Conservation (phyloP, 2,329 filamentous ascomycete genomes). For the Grosmannia serpens region DNA sequence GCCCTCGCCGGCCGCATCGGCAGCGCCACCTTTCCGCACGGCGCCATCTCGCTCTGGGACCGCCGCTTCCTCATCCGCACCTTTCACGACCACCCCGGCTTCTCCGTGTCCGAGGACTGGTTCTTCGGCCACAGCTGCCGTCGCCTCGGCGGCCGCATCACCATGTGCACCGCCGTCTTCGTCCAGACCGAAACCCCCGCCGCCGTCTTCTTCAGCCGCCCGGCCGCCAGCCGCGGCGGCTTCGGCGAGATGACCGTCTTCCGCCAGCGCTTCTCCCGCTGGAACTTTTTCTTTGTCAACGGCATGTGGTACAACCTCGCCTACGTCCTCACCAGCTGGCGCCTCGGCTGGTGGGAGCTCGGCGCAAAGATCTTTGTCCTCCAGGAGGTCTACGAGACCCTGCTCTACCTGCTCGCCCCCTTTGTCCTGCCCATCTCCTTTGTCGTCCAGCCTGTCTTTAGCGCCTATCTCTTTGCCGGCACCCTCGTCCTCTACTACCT, state of each 20-base stretch:
- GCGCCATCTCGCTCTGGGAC: conserved; percentile 7
- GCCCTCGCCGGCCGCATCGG: conserved; percentile 1
- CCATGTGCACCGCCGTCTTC: conserved; percentile 6
- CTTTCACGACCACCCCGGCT: conserved; percentile 5
- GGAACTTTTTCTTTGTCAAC: conserved; percentile 7
- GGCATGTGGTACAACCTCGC: conserved; percentile 5
- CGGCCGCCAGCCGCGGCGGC: background rate
- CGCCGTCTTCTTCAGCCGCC: background rate
- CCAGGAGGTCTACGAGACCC: conserved; percentile 6
- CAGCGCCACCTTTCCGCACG: conserved; percentile 5
- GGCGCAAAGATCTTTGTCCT: conserved; percentile 5
- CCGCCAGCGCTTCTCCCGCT: conserved; percentile 4
- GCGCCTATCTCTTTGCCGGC: background rate
- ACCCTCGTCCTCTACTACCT: conserved; percentile 1
- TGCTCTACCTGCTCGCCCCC: conserved; percentile 4
- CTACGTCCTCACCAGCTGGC: conserved; percentile 5
- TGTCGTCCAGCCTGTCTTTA: background rate
- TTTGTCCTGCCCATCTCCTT: conserved; percentile 7
- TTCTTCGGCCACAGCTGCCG: conserved; percentile 8
- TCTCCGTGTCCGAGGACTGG: conserved; percentile 7
- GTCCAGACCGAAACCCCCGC: conserved; percentile 5
- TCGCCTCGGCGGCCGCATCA: conserved; percentile 5
- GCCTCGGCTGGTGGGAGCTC: conserved; percentile 4
- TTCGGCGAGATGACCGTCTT: conserved; percentile 8
- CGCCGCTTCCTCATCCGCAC: conserved; percentile 1